Evolutionary conservation across 139 green algal genomes (phyloP).

Genomic region (Microglena sp.): DNA sequence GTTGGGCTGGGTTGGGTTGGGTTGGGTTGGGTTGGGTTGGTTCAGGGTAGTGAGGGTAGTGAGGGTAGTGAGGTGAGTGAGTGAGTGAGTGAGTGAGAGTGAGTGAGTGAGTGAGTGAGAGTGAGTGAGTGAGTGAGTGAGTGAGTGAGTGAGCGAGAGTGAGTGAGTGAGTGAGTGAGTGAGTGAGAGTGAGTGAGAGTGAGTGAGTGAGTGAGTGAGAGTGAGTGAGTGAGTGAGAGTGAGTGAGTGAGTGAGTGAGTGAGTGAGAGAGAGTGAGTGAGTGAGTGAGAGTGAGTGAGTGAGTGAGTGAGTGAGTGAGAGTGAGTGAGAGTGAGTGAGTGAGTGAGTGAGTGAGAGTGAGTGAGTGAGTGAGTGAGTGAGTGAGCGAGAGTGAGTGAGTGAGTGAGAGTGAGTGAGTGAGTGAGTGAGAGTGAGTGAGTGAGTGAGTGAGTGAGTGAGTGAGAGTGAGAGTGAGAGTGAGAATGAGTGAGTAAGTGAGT

Average conservation of each 20-base stretch:
- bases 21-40: too few species aligned
- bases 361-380: too few species aligned
- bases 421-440: not conserved
- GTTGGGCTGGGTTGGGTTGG: too few species aligned
- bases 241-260: not conserved
- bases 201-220: too few species aligned
- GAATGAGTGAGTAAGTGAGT: not conserved
- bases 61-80: conserved; percentile 33
- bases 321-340: too few species aligned
- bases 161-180: not conserved
- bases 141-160: not conserved
- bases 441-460: not conserved
- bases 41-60: too few species aligned
- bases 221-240: too few species aligned
- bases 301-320: not conserved
- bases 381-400: not conserved
- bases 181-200: too few species aligned
- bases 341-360: too few species aligned
- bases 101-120: not conserved
- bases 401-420: not conserved
- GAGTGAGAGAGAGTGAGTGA: not conserved
- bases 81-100: not conserved
- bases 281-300: not conserved
- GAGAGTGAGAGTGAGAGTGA: conserved; percentile 32
- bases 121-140: conserved; percentile 1